Conservation (phyloP, 345 rosid species). For the Citrus sp. region DNA sequence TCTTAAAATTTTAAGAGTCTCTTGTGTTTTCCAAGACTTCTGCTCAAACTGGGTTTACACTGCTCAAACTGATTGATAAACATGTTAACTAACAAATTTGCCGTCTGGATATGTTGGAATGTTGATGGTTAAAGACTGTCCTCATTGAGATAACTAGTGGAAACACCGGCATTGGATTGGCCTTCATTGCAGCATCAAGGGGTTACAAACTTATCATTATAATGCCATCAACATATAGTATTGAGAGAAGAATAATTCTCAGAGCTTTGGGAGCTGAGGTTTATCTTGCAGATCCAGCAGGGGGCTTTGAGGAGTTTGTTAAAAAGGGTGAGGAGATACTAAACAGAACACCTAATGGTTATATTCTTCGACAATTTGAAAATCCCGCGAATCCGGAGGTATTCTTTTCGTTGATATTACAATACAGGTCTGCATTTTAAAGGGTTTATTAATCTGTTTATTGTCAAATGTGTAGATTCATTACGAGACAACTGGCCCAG, state of each 20-base stretch:
- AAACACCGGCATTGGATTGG: conserved; percentile 78
- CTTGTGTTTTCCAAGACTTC: neutral
- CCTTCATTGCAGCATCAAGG: conserved; percentile 59
- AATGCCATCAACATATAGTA: conserved; percentile 55
- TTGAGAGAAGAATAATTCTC: conserved; percentile 62
- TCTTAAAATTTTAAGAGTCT: neutral
- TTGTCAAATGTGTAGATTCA: conserved; percentile 46
- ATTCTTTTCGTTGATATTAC: neutral
- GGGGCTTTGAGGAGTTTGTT: conserved; percentile 35
- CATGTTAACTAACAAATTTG: neutral
- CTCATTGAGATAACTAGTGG: conserved; percentile 64
- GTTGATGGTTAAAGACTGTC: conserved; percentile 33
- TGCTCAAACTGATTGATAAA: neutral
- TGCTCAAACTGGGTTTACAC: neutral
- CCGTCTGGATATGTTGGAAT: neutral
- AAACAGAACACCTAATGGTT: conserved; percentile 51
- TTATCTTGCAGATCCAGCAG: conserved; percentile 40
- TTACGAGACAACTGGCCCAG: conserved; percentile 69
- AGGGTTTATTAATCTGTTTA: neutral
- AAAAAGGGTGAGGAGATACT: conserved; percentile 56
- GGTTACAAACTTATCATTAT: conserved; percentile 57
- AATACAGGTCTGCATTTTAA: neutral
- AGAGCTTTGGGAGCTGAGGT: conserved; percentile 78
- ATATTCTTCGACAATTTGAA: conserved; percentile 39
- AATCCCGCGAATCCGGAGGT: conserved; percentile 79